Evolutionary conservation across 2,329 filamentous ascomycete genomes (phyloP).

Genomic region (Teratosphaeriaceae sp.): DNA sequence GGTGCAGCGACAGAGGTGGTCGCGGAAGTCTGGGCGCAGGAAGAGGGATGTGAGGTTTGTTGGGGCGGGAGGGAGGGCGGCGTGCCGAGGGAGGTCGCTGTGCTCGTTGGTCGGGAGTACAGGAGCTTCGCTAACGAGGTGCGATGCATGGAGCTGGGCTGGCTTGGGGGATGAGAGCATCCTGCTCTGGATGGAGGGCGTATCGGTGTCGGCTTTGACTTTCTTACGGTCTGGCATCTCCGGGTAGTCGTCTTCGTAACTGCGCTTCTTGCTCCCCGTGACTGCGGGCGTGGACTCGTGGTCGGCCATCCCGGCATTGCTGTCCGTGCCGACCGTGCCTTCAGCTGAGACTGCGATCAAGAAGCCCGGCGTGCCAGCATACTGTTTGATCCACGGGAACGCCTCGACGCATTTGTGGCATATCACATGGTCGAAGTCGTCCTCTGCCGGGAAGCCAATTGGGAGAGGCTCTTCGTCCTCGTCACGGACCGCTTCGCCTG

Average conservation of each 20-base stretch:
- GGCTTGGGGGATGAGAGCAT: conserved; percentile 6
- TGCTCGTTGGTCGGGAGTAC: neutral
- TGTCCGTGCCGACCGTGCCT: neutral
- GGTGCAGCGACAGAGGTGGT: conserved; percentile 73
- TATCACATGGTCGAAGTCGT: conserved; percentile 81
- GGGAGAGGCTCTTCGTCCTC: conserved; percentile 60
- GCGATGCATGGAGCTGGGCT: neutral
- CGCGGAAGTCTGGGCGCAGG: conserved; percentile 70
- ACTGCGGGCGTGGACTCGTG: neutral
- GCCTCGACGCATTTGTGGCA: conserved; percentile 91
- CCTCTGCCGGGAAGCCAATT: conserved; percentile 79
- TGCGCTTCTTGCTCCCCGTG: conserved; percentile 34
- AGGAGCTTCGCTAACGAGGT: neutral
- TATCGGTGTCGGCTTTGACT: conserved; percentile 13
- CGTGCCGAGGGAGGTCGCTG: conserved; percentile 17
- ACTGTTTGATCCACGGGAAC: conserved; percentile 85
- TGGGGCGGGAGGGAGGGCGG: conserved; percentile 50
- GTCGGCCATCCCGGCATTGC: neutral
- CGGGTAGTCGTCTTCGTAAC: conserved; percentile 36
- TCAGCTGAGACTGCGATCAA: conserved; percentile 59
- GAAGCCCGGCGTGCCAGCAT: conserved; percentile 75
- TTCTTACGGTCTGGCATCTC: conserved; percentile 23
- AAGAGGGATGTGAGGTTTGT: conserved; percentile 70
- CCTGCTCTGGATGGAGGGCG: neutral
- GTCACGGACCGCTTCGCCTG: conserved; percentile 36